A percentile compares a stretch with the other conserved stretches of the same genome.
Conservation (phyloP, 2,329 filamentous ascomycete genomes). For the Chaetothyriales sp. region DNA sequence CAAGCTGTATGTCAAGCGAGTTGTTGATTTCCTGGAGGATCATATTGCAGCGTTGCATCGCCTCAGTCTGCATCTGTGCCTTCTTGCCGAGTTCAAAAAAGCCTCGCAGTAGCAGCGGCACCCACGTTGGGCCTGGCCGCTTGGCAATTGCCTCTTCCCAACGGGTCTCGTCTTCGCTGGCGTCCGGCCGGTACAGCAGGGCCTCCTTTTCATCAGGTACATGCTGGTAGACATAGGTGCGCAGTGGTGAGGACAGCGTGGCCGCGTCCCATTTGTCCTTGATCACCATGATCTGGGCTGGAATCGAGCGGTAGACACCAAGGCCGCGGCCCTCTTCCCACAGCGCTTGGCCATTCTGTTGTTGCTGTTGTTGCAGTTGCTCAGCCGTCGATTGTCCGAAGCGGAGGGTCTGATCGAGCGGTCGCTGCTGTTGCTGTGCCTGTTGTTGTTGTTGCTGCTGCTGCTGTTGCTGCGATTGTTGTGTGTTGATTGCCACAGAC, state of each 20-base stretch:
- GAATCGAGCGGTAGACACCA: slow-evolving; percentile 43
- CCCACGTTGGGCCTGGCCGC: slow-evolving; percentile 41
- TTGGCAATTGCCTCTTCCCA: slow-evolving; percentile 51
- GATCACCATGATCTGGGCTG: slow-evolving; percentile 46
- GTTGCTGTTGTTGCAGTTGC: slow-evolving; percentile 22
- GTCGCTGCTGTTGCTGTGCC: slow-evolving; percentile 24
- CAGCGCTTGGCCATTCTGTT: slow-evolving; percentile 19
- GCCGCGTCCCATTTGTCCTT: slow-evolving; percentile 45
- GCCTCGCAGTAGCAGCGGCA: slow-evolving; percentile 45
- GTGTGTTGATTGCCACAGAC: slow-evolving; percentile 4
- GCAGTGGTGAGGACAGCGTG: slow-evolving; percentile 38
- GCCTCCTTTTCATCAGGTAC: slow-evolving; percentile 40
- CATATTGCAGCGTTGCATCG: slow-evolving; percentile 41
- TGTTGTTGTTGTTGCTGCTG: slow-evolving; percentile 25
- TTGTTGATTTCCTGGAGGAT: slow-evolving; percentile 52
- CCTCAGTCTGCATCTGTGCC: slow-evolving; percentile 41
- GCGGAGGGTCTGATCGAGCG: slow-evolving; percentile 27
- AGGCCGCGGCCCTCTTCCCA: slow-evolving; percentile 10
- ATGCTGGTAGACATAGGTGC: slow-evolving; percentile 49
- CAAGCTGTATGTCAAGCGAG: slow-evolving; percentile 42
- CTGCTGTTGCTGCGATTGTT: slow-evolving; percentile 16
- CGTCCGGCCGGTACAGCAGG: slow-evolving; percentile 45
- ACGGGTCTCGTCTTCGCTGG: slow-evolving; percentile 43
- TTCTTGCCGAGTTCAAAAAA: slow-evolving; percentile 45
- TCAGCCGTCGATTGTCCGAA: slow-evolving; percentile 25